phyloP scores from a whole-genome alignment of 2,329 filamentous ascomycete genomes.

The Xylariales sp. region DNA sequence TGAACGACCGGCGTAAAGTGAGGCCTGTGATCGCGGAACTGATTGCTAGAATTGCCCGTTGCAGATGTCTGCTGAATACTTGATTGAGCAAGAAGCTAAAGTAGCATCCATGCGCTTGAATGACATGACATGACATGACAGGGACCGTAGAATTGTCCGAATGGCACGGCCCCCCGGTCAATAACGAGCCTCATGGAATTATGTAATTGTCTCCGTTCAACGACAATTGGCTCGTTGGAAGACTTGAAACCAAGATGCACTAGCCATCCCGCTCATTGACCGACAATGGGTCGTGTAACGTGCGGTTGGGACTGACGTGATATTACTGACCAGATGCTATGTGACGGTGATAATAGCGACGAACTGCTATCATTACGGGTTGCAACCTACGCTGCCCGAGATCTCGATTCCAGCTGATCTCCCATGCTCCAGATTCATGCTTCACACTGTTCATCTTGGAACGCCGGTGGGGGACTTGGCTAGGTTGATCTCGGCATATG shows the following conservation, averaged over 20 bases:
- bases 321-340: not conserved
- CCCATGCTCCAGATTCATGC: too few relatives aligned
- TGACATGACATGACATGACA: not conserved
- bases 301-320: not conserved
- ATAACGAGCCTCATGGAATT: not conserved
- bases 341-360: too few relatives aligned
- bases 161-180: not conserved
- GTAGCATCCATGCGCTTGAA: not conserved
- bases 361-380: too few relatives aligned
- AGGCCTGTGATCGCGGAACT: not conserved
- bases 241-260: slow-evolving; percentile 6
- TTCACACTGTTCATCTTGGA: not conserved
- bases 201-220: not conserved
- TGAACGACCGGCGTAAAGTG: not conserved
- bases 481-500: not conserved
- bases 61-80: not conserved
- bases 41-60: not conserved
- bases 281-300: slow-evolving; percentile 2
- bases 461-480: not conserved
- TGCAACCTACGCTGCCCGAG: too few relatives aligned
- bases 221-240: not conserved
- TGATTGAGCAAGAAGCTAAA: too few relatives aligned
- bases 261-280: slow-evolving; percentile 2
- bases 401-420: too few relatives aligned
- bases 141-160: slow-evolving; percentile 7